Evolutionary conservation across 2,329 filamentous ascomycete genomes (phyloP), one percentile per base, ranked within the genome.

Genomic region (Aureobasidium zeae): DNA sequence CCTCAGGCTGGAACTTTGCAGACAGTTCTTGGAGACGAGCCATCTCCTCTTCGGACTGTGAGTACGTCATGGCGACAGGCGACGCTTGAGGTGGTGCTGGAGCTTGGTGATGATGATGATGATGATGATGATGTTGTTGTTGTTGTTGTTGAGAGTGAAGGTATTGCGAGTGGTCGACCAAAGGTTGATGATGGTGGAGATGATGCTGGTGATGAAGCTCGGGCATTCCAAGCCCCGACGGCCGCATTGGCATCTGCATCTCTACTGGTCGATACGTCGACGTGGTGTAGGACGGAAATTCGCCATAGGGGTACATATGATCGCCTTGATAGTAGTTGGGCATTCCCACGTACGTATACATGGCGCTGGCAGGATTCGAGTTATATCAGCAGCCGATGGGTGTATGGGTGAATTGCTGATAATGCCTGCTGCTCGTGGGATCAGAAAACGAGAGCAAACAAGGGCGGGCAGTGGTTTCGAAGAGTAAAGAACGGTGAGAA

Each of bases 1-100:
- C 60, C 49, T 77, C 71, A 10, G 76, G 70, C 57, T 77, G 68
- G 52, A 74, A 81, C 47, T 72, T 67, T 56, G 74, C 74, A 52
- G 76, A 79, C 49, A 79, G 65, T 57, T 75, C 71, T 63, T 80
- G 76, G 58, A 79, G 67, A 45, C 74, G 68, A 51, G 76, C 74
- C 57, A 78, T 66, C 52, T 79, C 75, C 44, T 77, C 73, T 38
- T 69, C 67, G 33, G 60, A 54, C 48, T 60, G 53, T 49, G 60
- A 55, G 52, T 62, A 62, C 21, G 56, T 53, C 65, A 68, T 70
- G 42, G 16, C 48, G 41, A 24, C 42, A 44, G 47, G 46, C 20
- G 35, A 36, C n/a, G 44, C 35, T 19, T 49, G 52, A 21, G 50
- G 47, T 28, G 36, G 46, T 19, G 47, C 46, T 19, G 49, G 46